Conservation (phyloP, 257 asterid species). For the Penstemon newberryi region DNA sequence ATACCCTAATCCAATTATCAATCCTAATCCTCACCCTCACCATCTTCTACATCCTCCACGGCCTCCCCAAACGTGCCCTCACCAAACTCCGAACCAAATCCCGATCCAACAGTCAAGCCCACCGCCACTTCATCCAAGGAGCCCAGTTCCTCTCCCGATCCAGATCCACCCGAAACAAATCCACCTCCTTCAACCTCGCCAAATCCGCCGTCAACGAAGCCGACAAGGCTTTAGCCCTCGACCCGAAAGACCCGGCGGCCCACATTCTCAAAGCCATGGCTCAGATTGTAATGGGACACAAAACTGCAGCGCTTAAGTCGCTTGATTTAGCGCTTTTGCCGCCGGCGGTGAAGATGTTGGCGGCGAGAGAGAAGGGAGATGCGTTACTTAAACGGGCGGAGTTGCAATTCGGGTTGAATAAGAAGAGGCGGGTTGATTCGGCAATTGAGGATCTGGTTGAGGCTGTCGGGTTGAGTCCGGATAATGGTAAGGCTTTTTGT, state of each 20-base stretch:
- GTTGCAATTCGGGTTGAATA: constrained; percentile 54
- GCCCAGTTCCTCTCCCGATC: constrained; percentile 82
- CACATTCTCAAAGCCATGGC: constrained; percentile 85
- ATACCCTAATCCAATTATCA: constrained; percentile 45
- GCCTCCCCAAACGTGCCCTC: constrained; percentile 62
- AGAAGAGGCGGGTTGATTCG: constrained; percentile 65
- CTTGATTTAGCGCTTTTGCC: constrained; percentile 66
- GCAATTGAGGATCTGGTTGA: constrained; percentile 65
- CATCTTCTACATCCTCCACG: constrained; percentile 59
- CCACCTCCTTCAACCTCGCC: constrained; percentile 58
- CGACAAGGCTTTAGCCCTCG: constrained; percentile 63
- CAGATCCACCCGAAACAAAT: constrained; percentile 51
- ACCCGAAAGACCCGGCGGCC: constrained; percentile 82
- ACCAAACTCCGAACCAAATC: constrained; percentile 55
- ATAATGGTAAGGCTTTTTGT: constrained; percentile 54
- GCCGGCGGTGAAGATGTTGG: constrained; percentile 62
- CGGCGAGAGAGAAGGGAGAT: constrained; percentile 63
- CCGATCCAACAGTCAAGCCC: constrained; percentile 64
- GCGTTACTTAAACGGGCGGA: constrained; percentile 81
- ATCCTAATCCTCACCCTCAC: constrained; percentile 57
- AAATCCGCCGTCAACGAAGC: constrained; percentile 78
- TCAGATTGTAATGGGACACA: constrained; percentile 66
- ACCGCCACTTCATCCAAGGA: constrained; percentile 80
- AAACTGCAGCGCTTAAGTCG: constrained; percentile 60
- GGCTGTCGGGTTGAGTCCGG: constrained; percentile 55